Base-by-base conservation (phyloP, 495 filamentous ascomycete genomes). In the Cenococcum geophilum region DNA sequence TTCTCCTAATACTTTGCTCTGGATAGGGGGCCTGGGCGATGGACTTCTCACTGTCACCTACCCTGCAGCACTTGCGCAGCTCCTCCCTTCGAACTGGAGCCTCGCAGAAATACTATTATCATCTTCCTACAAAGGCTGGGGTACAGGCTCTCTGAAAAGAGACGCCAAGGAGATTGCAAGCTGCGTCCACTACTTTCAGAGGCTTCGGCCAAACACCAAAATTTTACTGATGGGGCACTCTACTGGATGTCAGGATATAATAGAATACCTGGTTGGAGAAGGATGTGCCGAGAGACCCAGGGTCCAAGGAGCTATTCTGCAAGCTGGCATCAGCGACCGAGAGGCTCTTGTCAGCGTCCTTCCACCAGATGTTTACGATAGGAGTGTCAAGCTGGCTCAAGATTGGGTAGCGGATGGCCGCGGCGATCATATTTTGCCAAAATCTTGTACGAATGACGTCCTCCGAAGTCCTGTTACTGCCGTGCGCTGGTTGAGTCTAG, bases 201-300 rank as follows among this genome's bases (percentile, higher is more conserved):
- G 49, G 14, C 48, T 71, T 2, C n/a, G 20, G 12, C 55, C 23
- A 42, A 63, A 70, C 4, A 71, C 76, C 11, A 89, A 86, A 68
- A 76, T 96, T n/a, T 86, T 92, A 9, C 71, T 97, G 11, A 83
- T 98, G 81, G 93, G 93, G 10, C 90, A 95, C 64, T 91, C 87
- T 1, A 89, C 86, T 0, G 93, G 93, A 1, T 90, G 88, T 61
- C 93, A 96, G 76, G 91, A 95, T 68, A 83, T 88, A 35, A 79
- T 97, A 72, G 83, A 89, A 58, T 95, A 93, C 68, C 73, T 89
- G 4, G 70, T 72, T 20, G 64, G 27, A 52, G 59, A 45, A 59
- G 50, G 20, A 58, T 16, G 40, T 14, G 11, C 14, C 23, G 55
- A 61, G 14, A 73, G 75, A n/a, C 77, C 78, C 1, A 65, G 63